Percentiles rank a stretch among this genome's conserved stretches.
These are phyloP conservation scores for Fusarium albosuccineum DNA, from an alignment of 2,329 filamentous ascomycete genomes.

Conservation along the genomic window DNA sequence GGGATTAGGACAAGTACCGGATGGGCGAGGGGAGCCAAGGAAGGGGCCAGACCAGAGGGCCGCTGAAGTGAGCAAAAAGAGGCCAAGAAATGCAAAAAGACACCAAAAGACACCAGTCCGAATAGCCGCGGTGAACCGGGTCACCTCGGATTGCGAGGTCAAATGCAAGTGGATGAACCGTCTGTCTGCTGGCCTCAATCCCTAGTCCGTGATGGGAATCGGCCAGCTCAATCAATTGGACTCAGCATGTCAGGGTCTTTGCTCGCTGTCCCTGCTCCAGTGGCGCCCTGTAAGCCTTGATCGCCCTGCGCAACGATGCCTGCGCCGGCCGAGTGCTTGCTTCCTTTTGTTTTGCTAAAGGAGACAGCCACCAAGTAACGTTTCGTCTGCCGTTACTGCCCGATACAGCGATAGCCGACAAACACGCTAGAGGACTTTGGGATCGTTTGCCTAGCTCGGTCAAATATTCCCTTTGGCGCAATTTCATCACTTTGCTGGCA, in stretches of 20 bases:
- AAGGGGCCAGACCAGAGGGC: too few relatives aligned
- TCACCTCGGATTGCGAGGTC: neutral
- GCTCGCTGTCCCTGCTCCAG: conserved; percentile 24
- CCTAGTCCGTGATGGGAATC: conserved; percentile 16
- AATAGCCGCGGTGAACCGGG: conserved; percentile 7
- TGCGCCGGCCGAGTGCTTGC: conserved; percentile 16
- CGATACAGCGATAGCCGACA: conserved; percentile 22
- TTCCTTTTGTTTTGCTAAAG: conserved; percentile 18
- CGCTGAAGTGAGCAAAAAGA: conserved; percentile 29
- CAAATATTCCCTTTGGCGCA: conserved; percentile 10
- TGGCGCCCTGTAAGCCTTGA: conserved; percentile 18
- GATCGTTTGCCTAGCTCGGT: conserved; percentile 17
- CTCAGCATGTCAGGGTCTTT: conserved; percentile 4
- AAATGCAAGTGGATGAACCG: conserved; percentile 5
- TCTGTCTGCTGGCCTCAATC: conserved; percentile 13
- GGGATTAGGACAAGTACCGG: conserved; percentile 39
- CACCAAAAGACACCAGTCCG: neutral
- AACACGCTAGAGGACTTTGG: conserved; percentile 20
- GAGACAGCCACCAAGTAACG: conserved; percentile 33
- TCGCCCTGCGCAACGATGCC: conserved; percentile 15
- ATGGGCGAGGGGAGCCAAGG: conserved; percentile 20
- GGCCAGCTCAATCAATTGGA: conserved; percentile 4
- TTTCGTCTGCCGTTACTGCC: conserved; percentile 33
- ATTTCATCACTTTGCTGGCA: conserved; percentile 12
- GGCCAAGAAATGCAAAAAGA: conserved; percentile 36